Evolutionary conservation across 2,329 filamentous ascomycete species (phyloP).

Genomic region (Phyllosticta capitalensis): DNA sequence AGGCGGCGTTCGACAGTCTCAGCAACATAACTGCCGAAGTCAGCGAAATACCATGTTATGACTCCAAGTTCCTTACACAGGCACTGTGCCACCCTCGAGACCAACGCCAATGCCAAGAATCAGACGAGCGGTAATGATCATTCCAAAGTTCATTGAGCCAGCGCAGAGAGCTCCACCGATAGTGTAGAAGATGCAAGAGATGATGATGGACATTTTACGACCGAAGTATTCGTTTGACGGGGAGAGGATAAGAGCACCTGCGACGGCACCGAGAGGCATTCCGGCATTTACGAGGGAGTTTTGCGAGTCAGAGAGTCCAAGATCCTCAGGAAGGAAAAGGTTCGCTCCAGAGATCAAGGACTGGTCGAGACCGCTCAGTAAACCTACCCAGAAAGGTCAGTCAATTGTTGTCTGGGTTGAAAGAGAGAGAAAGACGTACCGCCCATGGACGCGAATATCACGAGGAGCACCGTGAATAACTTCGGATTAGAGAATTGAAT

Average conservation of each 20-base stretch:
- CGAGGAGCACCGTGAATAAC: slow-evolving; percentile 58
- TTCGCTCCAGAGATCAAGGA: slow-evolving; percentile 64
- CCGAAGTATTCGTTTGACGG: slow-evolving; percentile 60
- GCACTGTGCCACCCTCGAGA: slow-evolving; percentile 64
- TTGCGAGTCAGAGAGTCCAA: slow-evolving; percentile 45
- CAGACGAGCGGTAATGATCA: slow-evolving; percentile 60
- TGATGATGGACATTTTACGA: slow-evolving; percentile 57
- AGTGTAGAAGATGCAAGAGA: slow-evolving; percentile 61
- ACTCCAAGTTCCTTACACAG: slow-evolving; percentile 33
- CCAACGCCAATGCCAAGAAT: slow-evolving; percentile 63
- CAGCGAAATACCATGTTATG: too few species aligned
- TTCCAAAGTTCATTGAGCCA: slow-evolving; percentile 57
- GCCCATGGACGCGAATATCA: slow-evolving; percentile 66
- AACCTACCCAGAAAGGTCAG: slow-evolving; percentile 10
- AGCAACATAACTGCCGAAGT: slow-evolving; percentile 47
- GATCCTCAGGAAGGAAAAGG: slow-evolving; percentile 52
- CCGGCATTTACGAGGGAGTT: slow-evolving; percentile 59
- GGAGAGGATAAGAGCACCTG: slow-evolving; percentile 56
- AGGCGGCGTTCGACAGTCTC: slow-evolving; percentile 59
- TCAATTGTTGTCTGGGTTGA: too few species aligned
- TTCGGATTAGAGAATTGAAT: slow-evolving; percentile 52
- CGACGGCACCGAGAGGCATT: slow-evolving; percentile 64
- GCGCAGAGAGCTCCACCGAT: slow-evolving; percentile 60
- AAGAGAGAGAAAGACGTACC: slow-evolving; percentile 28
- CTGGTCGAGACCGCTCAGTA: slow-evolving; percentile 64